Percentiles rank a stretch among this genome's conserved stretches.
Evolutionary conservation across 179 eudicot species (phyloP).

Genomic region (Beta lomatogona): DNA sequence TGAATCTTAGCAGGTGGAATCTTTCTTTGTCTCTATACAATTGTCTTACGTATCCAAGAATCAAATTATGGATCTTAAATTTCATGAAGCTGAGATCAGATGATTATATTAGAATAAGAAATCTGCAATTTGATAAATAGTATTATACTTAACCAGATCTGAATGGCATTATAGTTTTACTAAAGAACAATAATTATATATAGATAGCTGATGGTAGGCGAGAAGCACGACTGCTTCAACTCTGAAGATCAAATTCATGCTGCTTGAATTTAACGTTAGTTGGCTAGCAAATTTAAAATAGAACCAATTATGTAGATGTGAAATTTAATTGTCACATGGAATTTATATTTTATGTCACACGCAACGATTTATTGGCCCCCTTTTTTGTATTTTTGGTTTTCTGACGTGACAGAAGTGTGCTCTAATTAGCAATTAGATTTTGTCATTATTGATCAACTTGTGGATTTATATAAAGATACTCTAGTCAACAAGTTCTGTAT

Average conservation of each 20-base stretch:
- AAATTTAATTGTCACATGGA: not conserved
- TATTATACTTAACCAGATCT: not conserved
- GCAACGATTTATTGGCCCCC: not conserved
- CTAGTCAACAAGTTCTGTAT: no score
- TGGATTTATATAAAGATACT: not conserved
- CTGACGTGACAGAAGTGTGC: not conserved
- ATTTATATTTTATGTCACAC: not conserved
- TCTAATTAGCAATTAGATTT: not conserved
- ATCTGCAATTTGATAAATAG: not conserved
- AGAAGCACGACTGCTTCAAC: not conserved
- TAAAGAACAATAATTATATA: not conserved
- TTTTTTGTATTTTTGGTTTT: not conserved
- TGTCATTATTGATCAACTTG: constrained; percentile 13
- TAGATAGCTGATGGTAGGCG: not conserved
- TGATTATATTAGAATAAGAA: not conserved
- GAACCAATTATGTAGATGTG: not conserved
- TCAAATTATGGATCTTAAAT: not conserved
- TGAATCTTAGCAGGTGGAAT: not conserved
- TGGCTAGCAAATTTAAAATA: no score
- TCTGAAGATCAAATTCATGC: not conserved
- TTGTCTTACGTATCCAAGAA: not conserved
- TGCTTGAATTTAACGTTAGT: no score
- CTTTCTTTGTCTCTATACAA: not conserved
- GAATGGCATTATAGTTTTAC: no score
- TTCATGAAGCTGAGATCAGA: not conserved